Evolutionary conservation across 2,329 filamentous ascomycete species (phyloP), one percentile per base, ranked within the genome.

Genomic region (Apiospora saccharicola): DNA sequence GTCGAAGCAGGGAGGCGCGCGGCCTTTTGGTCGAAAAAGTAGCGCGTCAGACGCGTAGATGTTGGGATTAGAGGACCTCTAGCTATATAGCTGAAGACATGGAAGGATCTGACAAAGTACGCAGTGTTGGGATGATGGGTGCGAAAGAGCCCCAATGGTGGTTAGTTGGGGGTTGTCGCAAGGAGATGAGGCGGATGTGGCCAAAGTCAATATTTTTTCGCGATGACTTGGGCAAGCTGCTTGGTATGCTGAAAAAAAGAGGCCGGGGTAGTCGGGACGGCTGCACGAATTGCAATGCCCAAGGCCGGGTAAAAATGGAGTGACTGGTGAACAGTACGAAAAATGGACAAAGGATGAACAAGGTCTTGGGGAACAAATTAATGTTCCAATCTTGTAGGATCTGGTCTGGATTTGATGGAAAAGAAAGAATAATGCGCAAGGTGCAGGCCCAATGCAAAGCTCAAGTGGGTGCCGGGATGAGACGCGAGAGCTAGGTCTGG

Each of bases 41-140:
- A 44, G 70, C 72, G 72, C 72, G 72, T 73, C 70, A 72, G 72
- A 72, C 72, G 72, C 72, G 72, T 73, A 41, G 61, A 51, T 47
- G 68, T 67, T 71, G 69, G 61, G 43, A 44, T 41, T 61, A 41
- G 51, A 44, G 51, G 49, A 67, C 67, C 67, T 71, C 64, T 19
- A 70, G 37, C 69, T 70, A 73, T 46, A 61, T 47, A 69, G 70
- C 67, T 53, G 61, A 68, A 73, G 72, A 73, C 72, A 73, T 73
- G 72, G 49, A 70, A 73, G 34, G 53, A 22, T 14, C 14, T 16
- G 12, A 47, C 10, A 41, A 41, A n/a, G 13, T 41, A 64, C 30
- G 57, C 19, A 37, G 57, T 41, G 34, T 64, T 41, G 34, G 34
- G 22, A 41, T 64, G 34, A 64, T 64, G 57, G 57, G 57, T 64